Evolutionary conservation across 2,329 filamentous ascomycete genomes (phyloP).

Genomic region (Penicillium glabrum): DNA sequence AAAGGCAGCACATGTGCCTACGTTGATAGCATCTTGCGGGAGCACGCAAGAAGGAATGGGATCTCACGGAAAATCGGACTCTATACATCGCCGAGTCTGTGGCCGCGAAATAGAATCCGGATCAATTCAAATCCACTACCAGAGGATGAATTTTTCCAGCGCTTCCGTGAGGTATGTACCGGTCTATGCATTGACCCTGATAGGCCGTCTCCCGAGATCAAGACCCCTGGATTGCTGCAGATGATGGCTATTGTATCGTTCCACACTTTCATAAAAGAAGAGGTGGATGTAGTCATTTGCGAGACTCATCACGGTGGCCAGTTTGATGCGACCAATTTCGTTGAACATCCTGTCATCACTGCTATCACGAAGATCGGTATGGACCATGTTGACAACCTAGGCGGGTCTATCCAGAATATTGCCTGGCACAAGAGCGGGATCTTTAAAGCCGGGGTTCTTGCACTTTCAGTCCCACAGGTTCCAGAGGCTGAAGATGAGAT

Average conservation of each 20-base stretch:
- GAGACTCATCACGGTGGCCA: slow-evolving; percentile 69
- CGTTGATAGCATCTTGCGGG: slow-evolving; percentile 4
- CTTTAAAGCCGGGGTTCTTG: slow-evolving; percentile 59
- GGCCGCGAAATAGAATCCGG: slow-evolving; percentile 9
- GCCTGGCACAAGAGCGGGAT: slow-evolving; percentile 75
- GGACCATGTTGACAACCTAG: slow-evolving; percentile 65
- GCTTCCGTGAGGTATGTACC: slow-evolving; percentile 12
- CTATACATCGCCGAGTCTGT: slow-evolving; percentile 65
- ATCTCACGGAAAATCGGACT: slow-evolving; percentile 53
- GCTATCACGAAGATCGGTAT: slow-evolving; percentile 67
- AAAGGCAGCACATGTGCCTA: slow-evolving; percentile 14
- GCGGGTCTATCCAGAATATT: slow-evolving; percentile 63
- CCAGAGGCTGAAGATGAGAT: background rate
- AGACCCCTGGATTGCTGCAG: slow-evolving; percentile 50
- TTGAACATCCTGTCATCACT: slow-evolving; percentile 55
- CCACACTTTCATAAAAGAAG: slow-evolving; percentile 64
- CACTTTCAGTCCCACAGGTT: slow-evolving; percentile 58
- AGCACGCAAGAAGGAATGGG: slow-evolving; percentile 2
- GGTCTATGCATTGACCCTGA: slow-evolving; percentile 52
- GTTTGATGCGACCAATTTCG: slow-evolving; percentile 67
- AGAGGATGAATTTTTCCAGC: slow-evolving; percentile 9
- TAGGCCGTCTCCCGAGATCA: slow-evolving; percentile 3
- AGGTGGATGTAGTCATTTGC: slow-evolving; percentile 61
- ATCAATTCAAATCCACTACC: slow-evolving; percentile 15
- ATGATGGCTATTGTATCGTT: slow-evolving; percentile 59